Base-by-base conservation (phyloP, 805 yeast species). In the Saccharomycopsis fermentans region DNA sequence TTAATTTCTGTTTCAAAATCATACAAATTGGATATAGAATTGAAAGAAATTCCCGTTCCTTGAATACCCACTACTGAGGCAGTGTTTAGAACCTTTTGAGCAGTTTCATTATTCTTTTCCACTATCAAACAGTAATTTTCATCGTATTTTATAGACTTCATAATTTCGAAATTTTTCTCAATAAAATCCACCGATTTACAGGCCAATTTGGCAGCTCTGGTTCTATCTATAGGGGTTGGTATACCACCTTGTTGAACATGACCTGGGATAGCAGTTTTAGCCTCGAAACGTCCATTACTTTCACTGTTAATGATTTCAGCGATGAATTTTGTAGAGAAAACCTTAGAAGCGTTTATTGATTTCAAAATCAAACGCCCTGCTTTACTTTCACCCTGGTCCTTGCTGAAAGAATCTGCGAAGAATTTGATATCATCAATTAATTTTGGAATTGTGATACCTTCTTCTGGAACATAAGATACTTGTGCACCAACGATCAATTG, bases 231-330 rank as follows among this genome's bases (percentile, higher is more conserved):
- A 35, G 91, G 80, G 0, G 89, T 80, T 58, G 95, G 94, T 34
- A 81, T 73, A 55, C 83, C 84, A 68, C 95, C 95, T 69, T 87
- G 95, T 73, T 87, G 94, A 35, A 87, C 91, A 68, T 87, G 95
- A 24, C 95, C 94, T 26, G 95, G 95, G 58, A 84, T 77, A 12
- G 94, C 94, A 6, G 91, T 82, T 69, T 84, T 83, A 24, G 89
- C 82, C 65, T 87, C 92, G 64, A 85, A 87, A 65, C 81, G 77
- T 36, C 86, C 84, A 21, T 78, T 73, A 32, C 84, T 80, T 63
- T 81, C 85, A 59, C 79, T 77, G 62, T 85, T 78, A 57, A 76
- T 75, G 58, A 87, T 84, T 40, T 83, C 82, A n/a, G 92, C 86
- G 66, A 87, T 77, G 29, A 83, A 77, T 56, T 84, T 81, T 1